Conservation (phyloP, 1,139 yeast genomes). For the Candida sojae region DNA sequence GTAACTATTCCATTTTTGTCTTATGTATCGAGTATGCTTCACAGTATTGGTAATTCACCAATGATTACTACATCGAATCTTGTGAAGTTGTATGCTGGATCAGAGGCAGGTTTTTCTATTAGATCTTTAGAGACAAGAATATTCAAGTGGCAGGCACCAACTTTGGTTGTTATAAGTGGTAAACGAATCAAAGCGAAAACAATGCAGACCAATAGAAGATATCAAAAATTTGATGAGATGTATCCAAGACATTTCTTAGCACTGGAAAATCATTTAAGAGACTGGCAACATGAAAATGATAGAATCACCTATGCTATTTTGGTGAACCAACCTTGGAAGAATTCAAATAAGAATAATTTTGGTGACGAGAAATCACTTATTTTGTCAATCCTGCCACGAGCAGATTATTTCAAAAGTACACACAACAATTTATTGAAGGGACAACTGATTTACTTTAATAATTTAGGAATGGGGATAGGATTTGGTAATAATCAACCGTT, state of each 20-base stretch:
- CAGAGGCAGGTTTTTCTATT: slow-evolving; percentile 82
- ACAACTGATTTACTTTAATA: slow-evolving; percentile 60
- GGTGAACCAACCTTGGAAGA: slow-evolving; percentile 72
- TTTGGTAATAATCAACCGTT: slow-evolving; percentile 71
- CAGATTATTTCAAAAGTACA: slow-evolving; percentile 52
- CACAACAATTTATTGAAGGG: slow-evolving; percentile 30
- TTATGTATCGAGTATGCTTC: slow-evolving; percentile 37
- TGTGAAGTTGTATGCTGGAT: slow-evolving; percentile 69
- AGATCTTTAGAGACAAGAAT: slow-evolving; percentile 81
- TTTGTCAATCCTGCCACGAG: slow-evolving; percentile 66
- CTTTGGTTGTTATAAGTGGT: slow-evolving; percentile 71
- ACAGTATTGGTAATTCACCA: slow-evolving; percentile 19
- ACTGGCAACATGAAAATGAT: slow-evolving; percentile 41
- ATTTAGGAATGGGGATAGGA: slow-evolving; percentile 76
- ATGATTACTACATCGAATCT: slow-evolving; percentile 41
- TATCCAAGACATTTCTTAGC: slow-evolving; percentile 51
- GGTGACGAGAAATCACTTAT: slow-evolving; percentile 60
- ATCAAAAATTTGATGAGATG: slow-evolving; percentile 49
- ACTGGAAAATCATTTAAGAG: slow-evolving; percentile 27
- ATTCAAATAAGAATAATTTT: slow-evolving; percentile 70
- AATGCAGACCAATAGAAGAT: slow-evolving; percentile 45
- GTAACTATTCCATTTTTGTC: slow-evolving; percentile 44
- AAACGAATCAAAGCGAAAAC: slow-evolving; percentile 47
- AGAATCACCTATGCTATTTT: slow-evolving; percentile 61
- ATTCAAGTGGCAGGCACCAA: slow-evolving; percentile 90